Percentiles rank a stretch among this genome's conserved stretches.
These are phyloP conservation scores for Pezicula rhizophila DNA, from an alignment of 2,329 filamentous ascomycete genomes.

Conservation along the genomic window DNA sequence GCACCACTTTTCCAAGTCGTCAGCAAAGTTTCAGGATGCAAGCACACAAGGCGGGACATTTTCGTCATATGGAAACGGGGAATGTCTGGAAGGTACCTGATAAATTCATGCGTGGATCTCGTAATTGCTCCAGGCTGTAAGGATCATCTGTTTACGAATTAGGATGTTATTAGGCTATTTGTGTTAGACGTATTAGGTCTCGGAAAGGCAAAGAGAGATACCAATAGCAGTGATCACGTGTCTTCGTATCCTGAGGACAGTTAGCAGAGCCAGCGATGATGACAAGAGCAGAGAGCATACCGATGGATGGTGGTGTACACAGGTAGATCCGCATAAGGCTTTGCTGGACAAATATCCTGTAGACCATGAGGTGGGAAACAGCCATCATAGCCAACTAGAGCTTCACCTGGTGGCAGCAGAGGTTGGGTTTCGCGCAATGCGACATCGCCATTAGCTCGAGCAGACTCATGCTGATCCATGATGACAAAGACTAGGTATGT, in stretches of 20 bases:
- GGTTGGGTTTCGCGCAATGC: slow-evolving; percentile 2
- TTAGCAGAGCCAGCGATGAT: background rate
- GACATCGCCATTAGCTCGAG: background rate
- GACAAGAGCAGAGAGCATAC: slow-evolving; percentile 16
- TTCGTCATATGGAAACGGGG: too few relatives aligned
- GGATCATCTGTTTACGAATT: slow-evolving; percentile 43
- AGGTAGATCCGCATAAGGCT: slow-evolving; percentile 42
- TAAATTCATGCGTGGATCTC: slow-evolving; percentile 76
- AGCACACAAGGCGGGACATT: too few relatives aligned
- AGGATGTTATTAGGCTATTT: background rate
- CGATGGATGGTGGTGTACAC: slow-evolving; percentile 76
- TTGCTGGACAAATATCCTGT: slow-evolving; percentile 18
- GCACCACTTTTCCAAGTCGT: background rate
- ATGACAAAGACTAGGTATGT: background rate
- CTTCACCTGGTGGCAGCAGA: slow-evolving; percentile 15
- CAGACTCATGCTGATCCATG: slow-evolving; percentile 4
- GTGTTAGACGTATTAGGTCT: background rate
- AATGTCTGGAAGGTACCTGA: slow-evolving; percentile 15
- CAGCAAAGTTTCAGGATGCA: too few relatives aligned
- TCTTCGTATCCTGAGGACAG: slow-evolving; percentile 43
- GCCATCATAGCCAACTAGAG: slow-evolving; percentile 15
- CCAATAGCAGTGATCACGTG: slow-evolving; percentile 59
- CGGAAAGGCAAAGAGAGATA: slow-evolving; percentile 33
- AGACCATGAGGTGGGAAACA: slow-evolving; percentile 22
- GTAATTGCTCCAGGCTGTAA: slow-evolving; percentile 68